Conservation (phyloP, 2,329 filamentous ascomycete genomes). For the Fusarium guadeloupense region DNA sequence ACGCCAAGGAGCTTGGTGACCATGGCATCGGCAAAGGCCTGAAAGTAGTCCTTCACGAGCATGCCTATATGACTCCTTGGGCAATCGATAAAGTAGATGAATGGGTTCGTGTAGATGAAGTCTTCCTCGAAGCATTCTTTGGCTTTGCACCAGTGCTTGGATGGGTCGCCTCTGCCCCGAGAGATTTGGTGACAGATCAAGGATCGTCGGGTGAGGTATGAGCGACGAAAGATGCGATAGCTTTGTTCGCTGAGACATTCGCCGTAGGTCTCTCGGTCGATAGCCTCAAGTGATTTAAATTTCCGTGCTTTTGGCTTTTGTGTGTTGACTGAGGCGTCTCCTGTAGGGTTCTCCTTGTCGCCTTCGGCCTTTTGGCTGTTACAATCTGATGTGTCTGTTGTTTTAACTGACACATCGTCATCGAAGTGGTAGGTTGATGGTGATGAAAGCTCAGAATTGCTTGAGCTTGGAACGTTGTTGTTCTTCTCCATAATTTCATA, state of each 20-base stretch:
- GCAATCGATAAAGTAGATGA: conserved; percentile 4
- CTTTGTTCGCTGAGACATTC: not conserved
- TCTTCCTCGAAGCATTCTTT: conserved; percentile 19
- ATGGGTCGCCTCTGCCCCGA: conserved; percentile 30
- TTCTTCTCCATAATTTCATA: not conserved
- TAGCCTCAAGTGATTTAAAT: not conserved
- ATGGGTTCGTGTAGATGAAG: conserved; percentile 16
- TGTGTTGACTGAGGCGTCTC: not conserved
- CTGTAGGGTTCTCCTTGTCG: not conserved
- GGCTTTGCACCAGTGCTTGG: conserved; percentile 30
- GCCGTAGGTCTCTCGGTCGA: not conserved
- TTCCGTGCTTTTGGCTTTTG: not conserved
- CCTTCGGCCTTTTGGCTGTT: not conserved
- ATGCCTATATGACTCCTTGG: conserved; percentile 9
- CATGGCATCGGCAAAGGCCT: conserved; percentile 32
- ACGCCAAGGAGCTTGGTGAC: conserved; percentile 15
- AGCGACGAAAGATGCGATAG: conserved; percentile 19
- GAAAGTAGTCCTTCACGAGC: conserved; percentile 23
- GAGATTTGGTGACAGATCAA: conserved; percentile 30
- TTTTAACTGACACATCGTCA: too few relatives aligned
- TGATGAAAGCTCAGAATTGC: not conserved
- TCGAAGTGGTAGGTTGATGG: not conserved
- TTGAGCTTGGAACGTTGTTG: not conserved
- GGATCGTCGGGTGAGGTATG: conserved; percentile 18
- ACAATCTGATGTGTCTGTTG: not conserved